These are phyloP conservation scores for Pneumocystis oryctolagi DNA, from an alignment of 1,139 yeast genomes.

Conservation along the genomic window DNA sequence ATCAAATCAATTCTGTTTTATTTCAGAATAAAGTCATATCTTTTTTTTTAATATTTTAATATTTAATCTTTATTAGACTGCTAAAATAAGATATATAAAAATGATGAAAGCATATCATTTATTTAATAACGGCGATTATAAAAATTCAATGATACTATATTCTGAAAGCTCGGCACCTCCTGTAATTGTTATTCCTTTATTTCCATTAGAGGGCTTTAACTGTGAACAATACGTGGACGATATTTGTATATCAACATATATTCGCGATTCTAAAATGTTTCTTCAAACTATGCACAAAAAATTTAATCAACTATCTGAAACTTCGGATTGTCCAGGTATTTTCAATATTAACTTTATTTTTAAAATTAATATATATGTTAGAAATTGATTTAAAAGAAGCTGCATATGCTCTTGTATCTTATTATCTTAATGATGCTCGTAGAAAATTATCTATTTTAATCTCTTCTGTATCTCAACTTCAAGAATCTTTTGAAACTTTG, in stretches of 20 bases:
- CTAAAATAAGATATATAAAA: slow-evolving; percentile 33
- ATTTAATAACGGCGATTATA: slow-evolving; percentile 25
- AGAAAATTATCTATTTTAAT: slow-evolving; percentile 26
- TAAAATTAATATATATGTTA: neutral
- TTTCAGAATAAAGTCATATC: slow-evolving; percentile 22
- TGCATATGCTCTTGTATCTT: slow-evolving; percentile 34
- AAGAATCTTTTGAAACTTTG: slow-evolving; percentile 18
- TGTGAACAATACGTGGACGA: slow-evolving; percentile 1
- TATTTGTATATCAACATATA: slow-evolving; percentile 20
- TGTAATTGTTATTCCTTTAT: slow-evolving; percentile 31
- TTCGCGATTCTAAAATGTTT: slow-evolving; percentile 3
- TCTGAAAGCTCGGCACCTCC: slow-evolving; percentile 47
- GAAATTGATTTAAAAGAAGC: slow-evolving; percentile 24
- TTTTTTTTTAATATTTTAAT: neutral
- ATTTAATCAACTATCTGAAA: neutral
- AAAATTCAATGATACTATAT: slow-evolving; percentile 33
- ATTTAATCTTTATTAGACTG: slow-evolving; percentile 3
- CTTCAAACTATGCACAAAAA: slow-evolving; percentile 6
- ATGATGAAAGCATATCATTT: slow-evolving; percentile 29
- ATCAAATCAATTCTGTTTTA: slow-evolving; percentile 24
- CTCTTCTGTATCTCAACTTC: slow-evolving; percentile 6
- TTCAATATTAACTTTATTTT: neutral
- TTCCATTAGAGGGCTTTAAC: slow-evolving; percentile 24
- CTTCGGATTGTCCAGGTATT: slow-evolving; percentile 1
- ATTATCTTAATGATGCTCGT: slow-evolving; percentile 40